phyloP scores from a whole-genome alignment of 805 yeast species.

The Priceomyces fermenticarens region DNA sequence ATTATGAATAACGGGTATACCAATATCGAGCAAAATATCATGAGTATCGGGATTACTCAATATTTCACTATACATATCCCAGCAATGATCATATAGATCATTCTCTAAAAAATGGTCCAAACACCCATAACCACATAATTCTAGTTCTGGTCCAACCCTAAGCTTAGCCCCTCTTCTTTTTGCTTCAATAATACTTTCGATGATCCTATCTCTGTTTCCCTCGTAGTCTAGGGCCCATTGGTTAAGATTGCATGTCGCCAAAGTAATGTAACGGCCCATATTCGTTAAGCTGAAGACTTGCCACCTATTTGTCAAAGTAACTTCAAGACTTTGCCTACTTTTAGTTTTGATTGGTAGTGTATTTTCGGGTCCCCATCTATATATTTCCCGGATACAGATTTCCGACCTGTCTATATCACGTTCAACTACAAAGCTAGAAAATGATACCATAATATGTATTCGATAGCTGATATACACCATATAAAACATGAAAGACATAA shows the following conservation, averaged over 20 bases:
- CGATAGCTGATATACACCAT: too few relatives aligned
- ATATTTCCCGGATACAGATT: too few relatives aligned
- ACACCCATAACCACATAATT: conserved; percentile 92
- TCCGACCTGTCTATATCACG: too few relatives aligned
- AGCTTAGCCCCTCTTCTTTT: conserved; percentile 71
- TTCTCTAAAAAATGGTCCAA: conserved; percentile 90
- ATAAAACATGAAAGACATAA: too few relatives aligned
- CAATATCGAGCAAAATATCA: conserved; percentile 83
- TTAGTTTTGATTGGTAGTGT: too few relatives aligned
- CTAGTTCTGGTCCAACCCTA: conserved; percentile 96
- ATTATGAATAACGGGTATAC: conserved; percentile 90
- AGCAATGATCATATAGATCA: conserved; percentile 83
- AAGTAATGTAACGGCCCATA: conserved; percentile 86
- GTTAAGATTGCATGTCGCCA: conserved; percentile 91
- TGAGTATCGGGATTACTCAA: conserved; percentile 62
- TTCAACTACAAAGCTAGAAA: too few relatives aligned
- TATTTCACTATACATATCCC: conserved; percentile 91
- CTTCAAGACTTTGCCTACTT: too few relatives aligned
- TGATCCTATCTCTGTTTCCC: conserved; percentile 89
- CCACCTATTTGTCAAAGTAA: too few relatives aligned
- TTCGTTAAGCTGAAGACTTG: background rate
- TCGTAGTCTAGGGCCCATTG: conserved; percentile 99
- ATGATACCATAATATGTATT: too few relatives aligned
- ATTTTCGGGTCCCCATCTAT: too few relatives aligned
- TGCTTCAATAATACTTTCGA: conserved; percentile 76